These are phyloP conservation scores for Mycena vulgaris DNA, from an alignment of 768 basidiomycete genomes.

Conservation along the genomic window DNA sequence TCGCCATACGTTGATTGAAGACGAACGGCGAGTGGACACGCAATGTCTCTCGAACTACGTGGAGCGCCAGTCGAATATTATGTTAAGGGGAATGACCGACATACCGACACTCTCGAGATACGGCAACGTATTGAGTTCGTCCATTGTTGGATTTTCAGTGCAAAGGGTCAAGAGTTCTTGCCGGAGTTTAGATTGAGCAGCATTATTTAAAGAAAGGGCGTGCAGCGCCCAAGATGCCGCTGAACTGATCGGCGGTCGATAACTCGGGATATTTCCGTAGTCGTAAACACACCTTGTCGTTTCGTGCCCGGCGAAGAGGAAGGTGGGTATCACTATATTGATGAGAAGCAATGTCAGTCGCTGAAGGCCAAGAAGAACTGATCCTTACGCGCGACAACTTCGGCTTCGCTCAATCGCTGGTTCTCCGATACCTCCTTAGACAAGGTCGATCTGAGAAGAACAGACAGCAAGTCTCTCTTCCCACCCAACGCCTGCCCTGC, in stretches of 20 bases:
- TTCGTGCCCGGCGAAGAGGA: conserved; percentile 55
- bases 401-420: conserved; percentile 62
- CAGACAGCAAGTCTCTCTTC: conserved; percentile 62
- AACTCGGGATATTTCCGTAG: too few species aligned
- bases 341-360: not conserved
- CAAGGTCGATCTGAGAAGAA: conserved; percentile 67
- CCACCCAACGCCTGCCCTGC: conserved; percentile 32
- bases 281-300: not conserved
- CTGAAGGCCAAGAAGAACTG: not conserved
- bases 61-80: not conserved
- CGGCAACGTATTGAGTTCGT: conserved; percentile 56
- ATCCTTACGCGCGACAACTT: conserved; percentile 53
- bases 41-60: not conserved
- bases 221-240: conserved; percentile 59
- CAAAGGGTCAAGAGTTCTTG: conserved; percentile 56
- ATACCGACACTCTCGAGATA: not conserved
- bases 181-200: conserved; percentile 59
- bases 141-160: conserved; percentile 58
- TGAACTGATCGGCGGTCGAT: not conserved
- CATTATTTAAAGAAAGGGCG: conserved; percentile 53
- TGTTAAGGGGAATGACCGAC: not conserved
- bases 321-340: conserved; percentile 49
- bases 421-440: conserved; percentile 59
- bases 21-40: not conserved
- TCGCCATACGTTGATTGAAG: not conserved